Evolutionary conservation across 805 yeast species (phyloP), one percentile per base, ranked within the genome.

Genomic region (Lipomyces mesembrius): DNA sequence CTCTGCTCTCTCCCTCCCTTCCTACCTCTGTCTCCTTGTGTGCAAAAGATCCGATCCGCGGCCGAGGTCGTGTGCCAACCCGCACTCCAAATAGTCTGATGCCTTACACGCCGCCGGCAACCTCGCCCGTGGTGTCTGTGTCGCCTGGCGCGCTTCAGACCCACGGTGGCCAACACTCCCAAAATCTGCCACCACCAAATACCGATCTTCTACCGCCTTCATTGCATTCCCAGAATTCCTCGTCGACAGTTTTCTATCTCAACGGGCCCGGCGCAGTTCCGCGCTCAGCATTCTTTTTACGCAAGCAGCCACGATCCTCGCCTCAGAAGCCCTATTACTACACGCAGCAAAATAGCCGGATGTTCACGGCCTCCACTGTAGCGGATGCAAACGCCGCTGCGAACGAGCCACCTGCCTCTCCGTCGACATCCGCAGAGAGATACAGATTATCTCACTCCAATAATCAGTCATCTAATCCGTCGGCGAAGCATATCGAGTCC

Each of bases 71-170:
- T 61, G 65, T 32, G n/a, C 63, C 35, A 12, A 59, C 25, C 53
- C 58, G 43, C 17, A 5, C 39, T 51, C 57, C 55, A 51, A 57
- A 52, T 25, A 34, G 8, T 11, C 20, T 32, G n/a, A 68, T 68
- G 71, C 71, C 71, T 20, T 68, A 68, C 65, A 68, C 71, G 17
- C 71, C 71, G 59, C 71, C 71, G 58, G 65, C 69, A 34, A 29
- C 67, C 37, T 51, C 66, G 39, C 59, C 70, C 52, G 64, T 59
- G 54, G 57, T 57, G 59, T 53, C 70, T 20, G 59, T 37, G 9
- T 46, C 60, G 60, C 53, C 57, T 8, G 57, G 43, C n/a, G 52
- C 60, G 25, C 43, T 59, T 29, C 60, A 53, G 37, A 37, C 57
- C 35, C 65, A 53, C 51, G 49, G 20, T 43, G 22, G 22, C 49